phyloP scores from a whole-genome alignment of 179 eudicot species.

The Actinidia arguta region DNA sequence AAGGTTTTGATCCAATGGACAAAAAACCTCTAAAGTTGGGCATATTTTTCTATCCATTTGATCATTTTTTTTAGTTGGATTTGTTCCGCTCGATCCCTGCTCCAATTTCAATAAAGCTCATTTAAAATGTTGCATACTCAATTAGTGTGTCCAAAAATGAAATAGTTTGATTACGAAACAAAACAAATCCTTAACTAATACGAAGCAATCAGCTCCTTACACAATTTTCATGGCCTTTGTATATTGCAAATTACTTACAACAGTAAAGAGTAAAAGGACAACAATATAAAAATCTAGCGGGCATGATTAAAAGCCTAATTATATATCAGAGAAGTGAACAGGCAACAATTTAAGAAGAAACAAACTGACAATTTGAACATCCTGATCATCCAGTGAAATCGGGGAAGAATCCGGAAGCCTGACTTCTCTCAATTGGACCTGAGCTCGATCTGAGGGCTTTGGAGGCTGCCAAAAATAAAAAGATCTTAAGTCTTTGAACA shows the following conservation, averaged over 20 bases:
- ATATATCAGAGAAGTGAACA: neutral
- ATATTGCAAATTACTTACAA: neutral
- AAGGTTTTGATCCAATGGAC: too few relatives aligned
- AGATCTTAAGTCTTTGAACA: neutral
- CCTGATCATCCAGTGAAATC: conserved; percentile 90
- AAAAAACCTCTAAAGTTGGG: too few relatives aligned
- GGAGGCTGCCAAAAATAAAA: conserved; percentile 68
- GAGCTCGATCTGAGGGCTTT: conserved; percentile 76
- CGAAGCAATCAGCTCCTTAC: neutral
- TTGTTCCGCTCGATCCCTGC: too few relatives aligned
- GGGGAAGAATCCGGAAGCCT: conserved; percentile 77
- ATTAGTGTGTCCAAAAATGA: neutral
- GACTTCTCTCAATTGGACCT: conserved; percentile 89
- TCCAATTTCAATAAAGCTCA: too few relatives aligned
- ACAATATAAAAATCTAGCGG: neutral
- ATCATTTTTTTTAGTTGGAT: too few relatives aligned
- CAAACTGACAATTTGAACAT: conserved; percentile 84
- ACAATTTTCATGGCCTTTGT: neutral
- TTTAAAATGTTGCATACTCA: neutral
- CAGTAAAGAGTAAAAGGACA: neutral
- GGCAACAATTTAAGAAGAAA: neutral
- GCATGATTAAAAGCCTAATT: conserved; percentile 1
- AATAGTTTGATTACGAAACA: neutral
- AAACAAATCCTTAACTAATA: neutral
- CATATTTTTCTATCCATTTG: too few relatives aligned